Evolutionary conservation across 805 yeast genomes (phyloP).

Genomic region (Metschnikowia shivogae): DNA sequence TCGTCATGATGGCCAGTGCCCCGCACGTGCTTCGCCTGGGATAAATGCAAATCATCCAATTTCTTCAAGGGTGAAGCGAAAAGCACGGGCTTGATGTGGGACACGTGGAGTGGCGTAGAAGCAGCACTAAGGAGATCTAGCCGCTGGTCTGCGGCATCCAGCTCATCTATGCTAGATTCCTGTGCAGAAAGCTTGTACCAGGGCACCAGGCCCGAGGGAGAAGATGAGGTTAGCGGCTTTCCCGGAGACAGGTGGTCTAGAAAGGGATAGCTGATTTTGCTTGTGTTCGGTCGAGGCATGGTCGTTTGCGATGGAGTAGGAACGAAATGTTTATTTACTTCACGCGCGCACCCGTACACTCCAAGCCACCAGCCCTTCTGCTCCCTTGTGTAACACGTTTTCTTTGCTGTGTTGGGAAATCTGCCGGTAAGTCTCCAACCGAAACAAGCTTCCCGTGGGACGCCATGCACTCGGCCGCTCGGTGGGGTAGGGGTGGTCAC

Average conservation of each 20-base stretch:
- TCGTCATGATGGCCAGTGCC: not conserved
- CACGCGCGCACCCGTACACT: conserved; percentile 4
- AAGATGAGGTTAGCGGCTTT: conserved; percentile 2
- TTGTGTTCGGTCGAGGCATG: conserved; percentile 4
- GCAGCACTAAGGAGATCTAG: conserved; percentile 20
- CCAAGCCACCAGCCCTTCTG: not conserved
- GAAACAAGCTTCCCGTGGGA: too few relatives aligned
- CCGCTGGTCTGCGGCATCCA: conserved; percentile 6
- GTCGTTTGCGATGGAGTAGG: not conserved
- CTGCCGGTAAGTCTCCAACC: too few relatives aligned
- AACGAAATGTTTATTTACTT: conserved; percentile 1
- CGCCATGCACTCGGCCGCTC: too few relatives aligned
- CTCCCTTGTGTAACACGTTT: too few relatives aligned
- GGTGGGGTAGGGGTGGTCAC: too few relatives aligned
- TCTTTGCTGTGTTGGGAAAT: too few relatives aligned
- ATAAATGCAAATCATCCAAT: conserved; percentile 30
- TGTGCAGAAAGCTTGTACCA: conserved; percentile 9
- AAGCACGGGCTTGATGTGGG: conserved; percentile 12
- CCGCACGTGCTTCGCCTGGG: not conserved
- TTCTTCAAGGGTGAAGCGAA: conserved; percentile 35
- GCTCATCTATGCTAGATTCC: conserved; percentile 7
- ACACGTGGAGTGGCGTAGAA: conserved; percentile 22
- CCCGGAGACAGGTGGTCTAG: conserved; percentile 7
- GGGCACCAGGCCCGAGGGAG: conserved; percentile 6
- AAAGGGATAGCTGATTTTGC: not conserved